A percentile compares a stretch with the other conserved stretches of the same genome.
phyloP scores from a whole-genome alignment of 352 stramenopile species.

The Phytophthora tubulina region DNA sequence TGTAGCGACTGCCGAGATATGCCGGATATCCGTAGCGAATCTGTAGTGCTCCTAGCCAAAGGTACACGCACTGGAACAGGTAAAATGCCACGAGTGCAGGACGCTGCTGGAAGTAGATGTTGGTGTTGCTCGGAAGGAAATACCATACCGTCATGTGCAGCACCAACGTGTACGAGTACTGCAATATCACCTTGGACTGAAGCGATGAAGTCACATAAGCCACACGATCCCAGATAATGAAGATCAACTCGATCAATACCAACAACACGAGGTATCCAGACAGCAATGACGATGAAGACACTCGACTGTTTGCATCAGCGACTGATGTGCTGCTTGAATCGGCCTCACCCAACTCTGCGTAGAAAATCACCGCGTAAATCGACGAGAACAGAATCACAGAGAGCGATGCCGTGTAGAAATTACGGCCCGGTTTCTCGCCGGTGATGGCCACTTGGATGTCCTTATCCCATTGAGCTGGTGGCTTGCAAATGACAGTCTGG shows the following conservation, averaged over 20 bases:
- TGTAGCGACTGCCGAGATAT: conserved; percentile 86
- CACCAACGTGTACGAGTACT: conserved; percentile 79
- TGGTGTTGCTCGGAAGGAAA: conserved; percentile 77
- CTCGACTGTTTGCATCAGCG: conserved; percentile 55
- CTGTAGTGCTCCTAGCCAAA: conserved; percentile 82
- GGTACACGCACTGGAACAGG: conserved; percentile 78
- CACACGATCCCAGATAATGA: conserved; percentile 90
- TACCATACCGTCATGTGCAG: conserved; percentile 83
- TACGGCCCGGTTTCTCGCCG: conserved; percentile 78
- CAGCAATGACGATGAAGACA: conserved; percentile 78
- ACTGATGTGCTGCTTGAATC: conserved; percentile 48
- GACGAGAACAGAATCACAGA: conserved; percentile 69
- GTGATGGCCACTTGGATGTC: conserved; percentile 86
- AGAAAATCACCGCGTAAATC: conserved; percentile 83
- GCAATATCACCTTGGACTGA: conserved; percentile 74
- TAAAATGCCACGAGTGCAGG: conserved; percentile 82
- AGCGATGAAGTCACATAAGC: conserved; percentile 84
- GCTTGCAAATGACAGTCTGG: conserved; percentile 65
- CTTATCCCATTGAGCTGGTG: conserved; percentile 85
- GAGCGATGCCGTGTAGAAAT: conserved; percentile 81
- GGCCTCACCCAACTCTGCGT: conserved; percentile 73
- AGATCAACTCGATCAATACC: conserved; percentile 80
- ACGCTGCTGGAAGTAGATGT: conserved; percentile 84
- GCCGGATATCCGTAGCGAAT: conserved; percentile 90
- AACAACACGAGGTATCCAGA: conserved; percentile 90